Evolutionary conservation across 306 rosid genomes (phyloP).

Genomic region (Sindora glabra): DNA sequence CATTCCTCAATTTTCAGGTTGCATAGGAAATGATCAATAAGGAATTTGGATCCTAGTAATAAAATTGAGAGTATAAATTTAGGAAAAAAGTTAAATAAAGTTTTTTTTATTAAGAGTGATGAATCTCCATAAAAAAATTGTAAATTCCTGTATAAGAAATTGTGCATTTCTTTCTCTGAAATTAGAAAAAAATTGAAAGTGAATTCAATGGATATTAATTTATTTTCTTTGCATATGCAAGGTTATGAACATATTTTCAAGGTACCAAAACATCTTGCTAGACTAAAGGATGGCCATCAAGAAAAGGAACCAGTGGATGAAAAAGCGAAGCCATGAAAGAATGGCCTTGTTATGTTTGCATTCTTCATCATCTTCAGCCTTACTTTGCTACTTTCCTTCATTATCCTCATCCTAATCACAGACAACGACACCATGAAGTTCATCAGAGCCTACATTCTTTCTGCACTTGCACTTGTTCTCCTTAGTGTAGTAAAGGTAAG

Average conservation of each 20-base stretch:
- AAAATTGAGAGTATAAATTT: too few relatives aligned
- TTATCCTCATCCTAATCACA: slow-evolving; percentile 53
- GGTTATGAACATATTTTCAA: slow-evolving; percentile 57
- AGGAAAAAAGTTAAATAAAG: too few relatives aligned
- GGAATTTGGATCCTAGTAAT: too few relatives aligned
- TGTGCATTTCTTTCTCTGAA: too few relatives aligned
- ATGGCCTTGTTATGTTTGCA: slow-evolving; percentile 37
- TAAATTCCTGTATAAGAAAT: too few relatives aligned
- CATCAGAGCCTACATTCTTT: slow-evolving; percentile 40
- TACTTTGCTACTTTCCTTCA: slow-evolving; percentile 43
- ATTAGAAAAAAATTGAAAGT: too few relatives aligned
- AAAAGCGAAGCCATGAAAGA: slow-evolving; percentile 57
- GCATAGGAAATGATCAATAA: too few relatives aligned
- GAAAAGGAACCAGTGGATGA: slow-evolving; percentile 32
- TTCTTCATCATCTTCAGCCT: slow-evolving; percentile 47
- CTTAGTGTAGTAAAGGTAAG: slow-evolving; percentile 53
- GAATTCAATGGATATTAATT: too few relatives aligned
- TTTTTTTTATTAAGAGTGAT: too few relatives aligned
- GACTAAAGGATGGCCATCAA: slow-evolving; percentile 44
- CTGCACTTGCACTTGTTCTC: slow-evolving; percentile 38
- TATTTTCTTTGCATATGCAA: slow-evolving; percentile 9
- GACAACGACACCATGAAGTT: slow-evolving; percentile 34
- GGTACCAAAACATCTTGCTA: slow-evolving; percentile 46
- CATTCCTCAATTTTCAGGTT: too few relatives aligned
- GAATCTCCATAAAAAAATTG: too few relatives aligned